Evolutionary conservation across 139 green algal species (phyloP).

Genomic region (Chlamydomonas asymmetrica): DNA sequence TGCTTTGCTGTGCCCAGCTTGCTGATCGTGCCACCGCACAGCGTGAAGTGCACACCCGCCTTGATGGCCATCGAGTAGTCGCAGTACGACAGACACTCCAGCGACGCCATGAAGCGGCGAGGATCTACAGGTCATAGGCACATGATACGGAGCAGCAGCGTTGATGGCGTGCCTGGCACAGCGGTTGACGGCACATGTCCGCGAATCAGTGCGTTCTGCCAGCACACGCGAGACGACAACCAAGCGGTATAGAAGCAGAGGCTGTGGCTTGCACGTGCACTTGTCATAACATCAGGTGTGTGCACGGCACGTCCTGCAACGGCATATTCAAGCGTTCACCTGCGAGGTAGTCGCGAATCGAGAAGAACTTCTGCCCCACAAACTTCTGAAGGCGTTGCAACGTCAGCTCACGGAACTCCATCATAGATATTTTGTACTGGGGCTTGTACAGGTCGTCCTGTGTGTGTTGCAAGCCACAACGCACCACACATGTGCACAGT

Average conservation of each 20-base stretch:
- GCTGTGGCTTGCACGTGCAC: too few species aligned
- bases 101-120: slow-evolving; percentile 65
- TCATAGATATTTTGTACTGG: slow-evolving; percentile 71
- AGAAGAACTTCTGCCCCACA: slow-evolving; percentile 70
- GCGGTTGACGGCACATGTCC: too few species aligned
- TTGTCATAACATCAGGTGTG: too few species aligned
- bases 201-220: too few species aligned
- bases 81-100: slow-evolving; percentile 72
- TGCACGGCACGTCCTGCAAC: too few species aligned
- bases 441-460: slow-evolving; percentile 79
- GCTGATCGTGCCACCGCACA: slow-evolving; percentile 68
- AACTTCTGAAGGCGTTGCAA: slow-evolving; percentile 70
- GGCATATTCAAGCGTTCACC: too few species aligned
- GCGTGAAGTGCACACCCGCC: slow-evolving; percentile 85
- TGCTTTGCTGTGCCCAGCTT: slow-evolving; percentile 86
- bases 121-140: slow-evolving; percentile 65
- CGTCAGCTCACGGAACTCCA: slow-evolving; percentile 79
- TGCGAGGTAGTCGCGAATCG: slow-evolving; percentile 61
- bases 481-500: too few species aligned
- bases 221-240: too few species aligned
- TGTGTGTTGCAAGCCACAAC: too few species aligned
- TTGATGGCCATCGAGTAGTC: slow-evolving; percentile 92
- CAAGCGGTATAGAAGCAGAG: too few species aligned
- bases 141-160: too few species aligned
- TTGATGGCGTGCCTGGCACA: too few species aligned